phyloP scores from a whole-genome alignment of 116 monocot species.

The Papilionanthe hybrid region DNA sequence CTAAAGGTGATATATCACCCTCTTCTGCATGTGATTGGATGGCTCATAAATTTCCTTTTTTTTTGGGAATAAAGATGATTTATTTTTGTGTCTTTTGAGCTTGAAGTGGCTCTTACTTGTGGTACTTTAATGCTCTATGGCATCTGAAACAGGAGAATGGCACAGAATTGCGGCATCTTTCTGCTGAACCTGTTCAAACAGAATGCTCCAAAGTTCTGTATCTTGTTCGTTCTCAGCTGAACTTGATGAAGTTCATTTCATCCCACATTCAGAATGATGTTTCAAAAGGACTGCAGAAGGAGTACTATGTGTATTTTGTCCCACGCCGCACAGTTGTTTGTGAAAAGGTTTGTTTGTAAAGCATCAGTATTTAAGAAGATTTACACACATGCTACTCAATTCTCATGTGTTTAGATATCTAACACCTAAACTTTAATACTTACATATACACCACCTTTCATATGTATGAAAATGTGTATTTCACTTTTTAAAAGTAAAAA shows the following conservation, averaged over 20 bases:
- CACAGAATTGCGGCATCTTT: slow-evolving; percentile 70
- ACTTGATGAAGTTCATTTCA: slow-evolving; percentile 73
- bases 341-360: slow-evolving; percentile 64
- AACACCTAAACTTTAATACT: too few relatives aligned
- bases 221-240: slow-evolving; percentile 65
- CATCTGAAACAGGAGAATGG: slow-evolving; percentile 64
- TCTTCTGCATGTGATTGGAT: background rate
- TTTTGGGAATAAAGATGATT: too few relatives aligned
- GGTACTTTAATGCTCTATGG: background rate
- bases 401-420: too few relatives aligned
- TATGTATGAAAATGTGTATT: too few relatives aligned
- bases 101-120: background rate
- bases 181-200: slow-evolving; percentile 71
- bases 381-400: background rate
- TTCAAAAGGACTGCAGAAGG: slow-evolving; percentile 81
- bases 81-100: background rate
- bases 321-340: slow-evolving; percentile 89
- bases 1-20: slow-evolving; percentile 46
- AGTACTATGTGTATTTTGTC: slow-evolving; percentile 92
- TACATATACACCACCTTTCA: too few relatives aligned
- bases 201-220: slow-evolving; percentile 81
- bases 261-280: slow-evolving; percentile 69
- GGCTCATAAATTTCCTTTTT: background rate
- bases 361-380: background rate
- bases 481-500: too few relatives aligned